Base-by-base conservation (phyloP, 352 stramenopile genomes). In the Phytophthora lateralis region DNA sequence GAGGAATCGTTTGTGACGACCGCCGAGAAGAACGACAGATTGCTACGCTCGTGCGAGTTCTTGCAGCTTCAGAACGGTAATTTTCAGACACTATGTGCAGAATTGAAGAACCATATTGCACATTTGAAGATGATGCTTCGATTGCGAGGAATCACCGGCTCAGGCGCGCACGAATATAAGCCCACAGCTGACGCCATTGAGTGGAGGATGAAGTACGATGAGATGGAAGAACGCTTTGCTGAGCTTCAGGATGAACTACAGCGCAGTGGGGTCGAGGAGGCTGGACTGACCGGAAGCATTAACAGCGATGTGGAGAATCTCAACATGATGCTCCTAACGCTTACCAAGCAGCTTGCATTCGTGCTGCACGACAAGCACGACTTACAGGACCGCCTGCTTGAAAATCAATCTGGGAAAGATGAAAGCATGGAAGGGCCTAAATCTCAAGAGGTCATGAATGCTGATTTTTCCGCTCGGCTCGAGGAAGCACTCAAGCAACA, bases 191-290 rank as follows among this genome's bases (percentile, higher is more conserved):
- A 93, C 61, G 82, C 86, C 17, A 89, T 95, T 43, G 84, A 92
- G 55, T 95, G 84, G 86, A 71, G 84, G 15, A 78, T 92, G 56
- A 95, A 91, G 59, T 92, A 88, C 49, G 86, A 94, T 64, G 81
- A 94, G 46, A 65, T 92, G 32, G 77, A 91, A 52, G 78, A 93
- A 44, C 69, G 71, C 5, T 82, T 82, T 18, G 43, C 63, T 2
- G 69, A 84, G 34, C 61, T 91, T 1, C 78, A 91, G 50, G 73
- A 89, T 0, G 71, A 77, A 26, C 14, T 83, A 34, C 61, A 80
- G 29, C 63, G 68, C 12, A 51, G 43, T 48, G 48, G 61, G 12
- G 46, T 68, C 26, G 37, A 50, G 38, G 24, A 52, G 41, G 14
- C 43, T 26, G 49, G 38, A 15, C 17, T 43, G 24, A 24, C 55